A percentile compares a stretch with the other conserved stretches of the same genome.
phyloP scores from a whole-genome alignment of 2,329 filamentous ascomycete genomes.

The Cercospora beticola region DNA sequence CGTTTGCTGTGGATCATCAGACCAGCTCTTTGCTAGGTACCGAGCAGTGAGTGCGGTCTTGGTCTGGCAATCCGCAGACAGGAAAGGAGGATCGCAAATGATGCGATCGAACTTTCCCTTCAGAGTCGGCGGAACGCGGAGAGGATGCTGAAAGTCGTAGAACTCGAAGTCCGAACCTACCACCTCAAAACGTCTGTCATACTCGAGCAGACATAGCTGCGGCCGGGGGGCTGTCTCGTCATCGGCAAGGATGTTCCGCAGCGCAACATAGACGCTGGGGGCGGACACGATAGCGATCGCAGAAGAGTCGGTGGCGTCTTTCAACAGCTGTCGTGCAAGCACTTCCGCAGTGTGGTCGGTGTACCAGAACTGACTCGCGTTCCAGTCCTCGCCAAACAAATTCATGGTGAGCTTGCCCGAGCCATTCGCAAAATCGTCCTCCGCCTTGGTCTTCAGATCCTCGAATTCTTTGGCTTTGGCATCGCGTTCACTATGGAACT shows the following conservation, averaged over 20 bases:
- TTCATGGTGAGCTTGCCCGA: slow-evolving; percentile 59
- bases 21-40: slow-evolving; percentile 63
- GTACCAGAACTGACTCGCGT: slow-evolving; percentile 73
- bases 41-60: slow-evolving; percentile 74
- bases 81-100: slow-evolving; percentile 75
- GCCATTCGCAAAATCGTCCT: slow-evolving; percentile 49
- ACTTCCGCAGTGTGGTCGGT: slow-evolving; percentile 67
- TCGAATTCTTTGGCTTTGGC: slow-evolving; percentile 65
- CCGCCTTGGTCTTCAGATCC: slow-evolving; percentile 62
- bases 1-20: slow-evolving; percentile 12
- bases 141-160: slow-evolving; percentile 71
- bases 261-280: slow-evolving; percentile 73
- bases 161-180: slow-evolving; percentile 73
- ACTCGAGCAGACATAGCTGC: slow-evolving; percentile 67
- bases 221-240: slow-evolving; percentile 47
- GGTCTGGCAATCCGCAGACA: slow-evolving; percentile 77
- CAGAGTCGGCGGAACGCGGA: slow-evolving; percentile 59
- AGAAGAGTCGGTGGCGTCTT: slow-evolving; percentile 55
- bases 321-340: slow-evolving; percentile 65
- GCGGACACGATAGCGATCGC: slow-evolving; percentile 68
- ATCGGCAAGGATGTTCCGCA: slow-evolving; percentile 61
- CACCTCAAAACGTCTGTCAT: slow-evolving; percentile 69
- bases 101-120: slow-evolving; percentile 67
- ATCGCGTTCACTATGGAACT: slow-evolving; percentile 74
- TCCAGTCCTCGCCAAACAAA: slow-evolving; percentile 77